phyloP scores from a whole-genome alignment of 176 grass and related monocot genomes.

The Rhynchospora pubera region DNA sequence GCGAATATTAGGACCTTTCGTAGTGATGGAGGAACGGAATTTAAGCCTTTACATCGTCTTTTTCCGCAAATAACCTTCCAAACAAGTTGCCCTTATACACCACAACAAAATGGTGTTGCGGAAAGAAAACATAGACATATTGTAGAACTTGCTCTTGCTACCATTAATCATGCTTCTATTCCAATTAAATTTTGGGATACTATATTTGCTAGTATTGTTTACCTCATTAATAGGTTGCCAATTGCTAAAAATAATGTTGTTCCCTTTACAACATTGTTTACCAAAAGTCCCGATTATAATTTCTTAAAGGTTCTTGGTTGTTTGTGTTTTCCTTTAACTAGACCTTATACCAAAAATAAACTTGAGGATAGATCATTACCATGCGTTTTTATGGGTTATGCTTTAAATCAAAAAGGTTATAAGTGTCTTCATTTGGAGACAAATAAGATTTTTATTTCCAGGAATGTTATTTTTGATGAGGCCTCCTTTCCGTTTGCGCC shows the following conservation, averaged over 20 bases:
- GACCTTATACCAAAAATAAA: neutral
- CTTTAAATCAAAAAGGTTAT: neutral
- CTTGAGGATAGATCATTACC: neutral
- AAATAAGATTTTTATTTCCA: neutral
- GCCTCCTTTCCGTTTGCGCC: too few relatives aligned
- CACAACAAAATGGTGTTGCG: neutral
- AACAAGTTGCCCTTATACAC: neutral
- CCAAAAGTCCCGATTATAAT: neutral
- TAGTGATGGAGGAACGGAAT: neutral
- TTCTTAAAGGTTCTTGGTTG: neutral
- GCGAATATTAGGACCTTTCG: neutral
- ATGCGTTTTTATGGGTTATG: neutral
- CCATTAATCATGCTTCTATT: neutral
- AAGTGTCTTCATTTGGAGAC: neutral
- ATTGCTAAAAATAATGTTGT: neutral
- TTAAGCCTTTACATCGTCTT: neutral
- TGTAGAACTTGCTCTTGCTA: neutral
- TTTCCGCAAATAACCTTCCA: neutral
- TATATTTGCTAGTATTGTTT: neutral
- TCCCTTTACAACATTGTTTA: neutral
- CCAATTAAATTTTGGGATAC: neutral
- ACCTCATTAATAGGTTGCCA: neutral
- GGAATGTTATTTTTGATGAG: constrained; percentile 1
- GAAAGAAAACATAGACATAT: neutral
- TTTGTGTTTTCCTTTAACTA: neutral